Conservation (phyloP, 768 basidiomycete species). For the Suillus bovinus region DNA sequence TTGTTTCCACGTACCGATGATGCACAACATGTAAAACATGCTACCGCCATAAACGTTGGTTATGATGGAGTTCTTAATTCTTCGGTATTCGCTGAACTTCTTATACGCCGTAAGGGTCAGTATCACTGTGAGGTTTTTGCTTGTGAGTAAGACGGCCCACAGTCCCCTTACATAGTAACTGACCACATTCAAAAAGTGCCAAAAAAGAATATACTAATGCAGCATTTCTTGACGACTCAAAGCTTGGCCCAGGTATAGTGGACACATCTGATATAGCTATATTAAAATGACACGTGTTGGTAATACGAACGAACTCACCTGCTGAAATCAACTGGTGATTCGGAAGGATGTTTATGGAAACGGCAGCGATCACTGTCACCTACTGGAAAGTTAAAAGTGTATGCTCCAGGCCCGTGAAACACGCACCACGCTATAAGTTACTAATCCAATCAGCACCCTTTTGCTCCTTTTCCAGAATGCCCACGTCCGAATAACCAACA, state of each 20-base stretch:
- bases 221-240: neutral
- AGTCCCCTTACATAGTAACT: neutral
- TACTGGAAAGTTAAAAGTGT: neutral
- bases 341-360: conserved; percentile 8
- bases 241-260: neutral
- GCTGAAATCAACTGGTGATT: conserved; percentile 8
- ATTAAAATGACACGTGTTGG: neutral
- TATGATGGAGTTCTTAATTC: conserved; percentile 11
- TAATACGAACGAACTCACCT: conserved; percentile 3
- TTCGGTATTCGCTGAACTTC: conserved; percentile 2
- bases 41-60: conserved; percentile 16
- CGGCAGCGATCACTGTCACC: conserved; percentile 12
- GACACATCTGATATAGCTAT: neutral
- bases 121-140: neutral
- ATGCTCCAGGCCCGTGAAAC: neutral
- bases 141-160: neutral
- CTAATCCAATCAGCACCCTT: conserved; percentile 15
- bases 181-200: neutral
- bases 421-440: conserved; percentile 13
- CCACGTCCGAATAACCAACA: conserved; percentile 21
- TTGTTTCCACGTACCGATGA: conserved; percentile 13
- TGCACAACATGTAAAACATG: conserved; percentile 21
- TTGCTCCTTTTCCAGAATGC: conserved; percentile 22
- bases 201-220: neutral
- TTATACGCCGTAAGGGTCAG: conserved; percentile 6